Base-by-base conservation (phyloP, 2,329 filamentous ascomycete genomes). In the Paecilomyces fulvus region DNA sequence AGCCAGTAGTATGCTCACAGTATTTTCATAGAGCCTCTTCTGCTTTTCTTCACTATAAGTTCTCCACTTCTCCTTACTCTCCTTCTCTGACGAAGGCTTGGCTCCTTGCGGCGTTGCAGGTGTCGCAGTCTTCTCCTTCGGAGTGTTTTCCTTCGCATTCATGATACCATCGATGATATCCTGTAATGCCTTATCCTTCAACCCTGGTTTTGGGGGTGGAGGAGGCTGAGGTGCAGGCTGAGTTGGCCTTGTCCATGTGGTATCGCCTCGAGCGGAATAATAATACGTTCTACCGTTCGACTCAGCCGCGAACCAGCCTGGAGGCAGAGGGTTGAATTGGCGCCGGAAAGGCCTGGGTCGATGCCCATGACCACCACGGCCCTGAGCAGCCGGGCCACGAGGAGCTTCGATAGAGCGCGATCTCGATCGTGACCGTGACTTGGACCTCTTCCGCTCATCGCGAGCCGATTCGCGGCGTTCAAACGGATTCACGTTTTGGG, bases 21-120 rank as follows among this genome's bases (percentile, higher is more conserved):
- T 95, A 68, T 92, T 92, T 72, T 96, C 92, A 66, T 96, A 97
- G 2, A 96, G 80, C 76, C 90, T 96, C 83, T 91, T 95, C 73
- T 94, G 90, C 74, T 96, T 96, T 62, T 96, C 92, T 63, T 79
- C 70, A 55, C 73, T 71, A 58, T 77, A 76, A 53, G 74, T 79
- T 66, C 77, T 80, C 63, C 78, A 79, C 51, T 79, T 79, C 49
- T 79, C 78, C 21, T 74, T 68, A 8, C 66, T 70, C 58, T 71
- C 75, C 60, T 69, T 72, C 31, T 73, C 73, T 28, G 87, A 82
- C 50, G 79, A 79, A 3, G 77, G 73, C 1, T 81, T 81, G 2
- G 78, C 76, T 10, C 83, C 79, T 58, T 85, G 83, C 1, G 88
- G 86, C 0, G 88, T 90, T 12, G 83, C 83, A 0, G 84, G 82